Conservation (phyloP, 2,329 filamentous ascomycete genomes). For the Alternaria sp. region DNA sequence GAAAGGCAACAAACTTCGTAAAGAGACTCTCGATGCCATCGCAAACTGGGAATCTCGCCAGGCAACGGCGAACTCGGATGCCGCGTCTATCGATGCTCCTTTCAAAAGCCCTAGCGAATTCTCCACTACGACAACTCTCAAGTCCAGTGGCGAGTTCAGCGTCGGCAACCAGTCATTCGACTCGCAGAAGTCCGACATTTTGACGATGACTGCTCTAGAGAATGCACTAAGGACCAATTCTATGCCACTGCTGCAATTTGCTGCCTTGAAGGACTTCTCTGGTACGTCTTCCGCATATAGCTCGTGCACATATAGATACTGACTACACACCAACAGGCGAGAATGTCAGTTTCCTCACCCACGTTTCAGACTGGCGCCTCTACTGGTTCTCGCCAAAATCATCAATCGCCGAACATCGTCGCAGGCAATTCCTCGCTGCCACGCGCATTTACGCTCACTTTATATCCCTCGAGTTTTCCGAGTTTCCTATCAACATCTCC, state of each 20-base stretch:
- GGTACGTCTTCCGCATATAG: background rate
- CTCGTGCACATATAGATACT: background rate
- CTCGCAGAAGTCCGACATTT: conserved; percentile 43
- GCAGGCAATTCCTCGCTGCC: conserved; percentile 41
- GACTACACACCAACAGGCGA: conserved; percentile 33
- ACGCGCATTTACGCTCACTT: conserved; percentile 47
- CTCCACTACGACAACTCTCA: conserved; percentile 34
- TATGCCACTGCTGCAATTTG: conserved; percentile 44
- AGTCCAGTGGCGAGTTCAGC: conserved; percentile 18
- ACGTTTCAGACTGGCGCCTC: conserved; percentile 46
- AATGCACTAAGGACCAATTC: conserved; percentile 45
- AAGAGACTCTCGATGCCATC: conserved; percentile 47
- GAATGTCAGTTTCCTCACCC: conserved; percentile 48
- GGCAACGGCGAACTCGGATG: conserved; percentile 18
- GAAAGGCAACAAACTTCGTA: conserved; percentile 36
- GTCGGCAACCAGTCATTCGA: conserved; percentile 33
- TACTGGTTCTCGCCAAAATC: conserved; percentile 39
- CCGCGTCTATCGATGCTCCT: conserved; percentile 12
- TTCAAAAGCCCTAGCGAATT: conserved; percentile 27
- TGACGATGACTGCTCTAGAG: conserved; percentile 48
- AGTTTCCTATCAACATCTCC: conserved; percentile 50
- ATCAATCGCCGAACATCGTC: conserved; percentile 34
- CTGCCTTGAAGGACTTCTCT: conserved; percentile 46
- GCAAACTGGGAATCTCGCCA: conserved; percentile 46
- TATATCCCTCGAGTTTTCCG: conserved; percentile 45